phyloP scores from a whole-genome alignment of 768 basidiomycete species.

The Trametes elegans region DNA sequence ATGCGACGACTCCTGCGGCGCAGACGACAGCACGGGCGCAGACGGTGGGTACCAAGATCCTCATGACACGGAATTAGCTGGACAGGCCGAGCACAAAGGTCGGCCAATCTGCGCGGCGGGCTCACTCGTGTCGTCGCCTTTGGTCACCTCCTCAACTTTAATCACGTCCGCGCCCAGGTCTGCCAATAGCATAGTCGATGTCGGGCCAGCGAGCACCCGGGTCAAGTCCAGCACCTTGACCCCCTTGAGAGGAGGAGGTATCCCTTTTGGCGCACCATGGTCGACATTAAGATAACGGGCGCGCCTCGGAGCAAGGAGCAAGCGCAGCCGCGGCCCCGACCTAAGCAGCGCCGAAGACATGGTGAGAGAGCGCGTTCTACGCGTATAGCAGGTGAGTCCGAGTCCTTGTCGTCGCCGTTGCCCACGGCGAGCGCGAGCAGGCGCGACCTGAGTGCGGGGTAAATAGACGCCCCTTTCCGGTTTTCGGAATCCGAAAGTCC shows the following conservation, averaged over 20 bases:
- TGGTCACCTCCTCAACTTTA: constrained; percentile 79
- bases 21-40: constrained; percentile 39
- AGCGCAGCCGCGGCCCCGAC: neutral
- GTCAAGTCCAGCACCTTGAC: constrained; percentile 87
- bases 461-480: neutral
- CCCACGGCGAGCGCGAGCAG: neutral
- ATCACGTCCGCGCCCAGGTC: constrained; percentile 90
- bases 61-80: constrained; percentile 27
- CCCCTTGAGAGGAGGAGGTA: constrained; percentile 76
- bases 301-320: neutral
- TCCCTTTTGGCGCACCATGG: constrained; percentile 39
- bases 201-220: constrained; percentile 88
- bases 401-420: neutral
- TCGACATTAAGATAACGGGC: constrained; percentile 9
- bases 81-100: constrained; percentile 15
- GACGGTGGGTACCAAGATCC: constrained; percentile 66
- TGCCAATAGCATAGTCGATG: constrained; percentile 90
- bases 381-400: neutral
- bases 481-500: neutral
- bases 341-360: constrained; percentile 1
- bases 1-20: constrained; percentile 53
- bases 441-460: neutral
- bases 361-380: neutral
- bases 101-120: constrained; percentile 16
- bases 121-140: constrained; percentile 88